Conservation (phyloP, 2,329 filamentous ascomycete genomes). For the Diaporthe aspalathi region DNA sequence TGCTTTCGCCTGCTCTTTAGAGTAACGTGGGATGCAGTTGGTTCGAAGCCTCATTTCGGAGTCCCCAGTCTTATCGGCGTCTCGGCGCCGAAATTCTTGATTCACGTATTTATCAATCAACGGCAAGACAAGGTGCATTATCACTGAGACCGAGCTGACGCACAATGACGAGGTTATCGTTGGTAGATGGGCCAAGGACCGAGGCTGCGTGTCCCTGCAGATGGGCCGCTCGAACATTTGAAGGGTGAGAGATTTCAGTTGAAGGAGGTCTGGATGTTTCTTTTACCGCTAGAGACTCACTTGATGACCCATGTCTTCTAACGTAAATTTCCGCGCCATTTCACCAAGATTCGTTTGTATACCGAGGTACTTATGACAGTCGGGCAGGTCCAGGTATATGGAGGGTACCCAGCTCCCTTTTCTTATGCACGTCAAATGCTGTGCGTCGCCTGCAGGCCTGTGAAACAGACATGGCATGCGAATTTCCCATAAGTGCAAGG, state of each 20-base stretch:
- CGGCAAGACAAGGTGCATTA: not conserved
- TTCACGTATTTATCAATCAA: not conserved
- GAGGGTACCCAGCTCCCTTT: not conserved
- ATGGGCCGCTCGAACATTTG: not conserved
- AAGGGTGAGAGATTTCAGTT: not conserved
- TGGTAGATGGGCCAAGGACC: not conserved
- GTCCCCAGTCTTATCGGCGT: not conserved
- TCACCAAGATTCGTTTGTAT: not conserved
- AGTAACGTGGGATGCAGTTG: not conserved
- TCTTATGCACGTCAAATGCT: not conserved
- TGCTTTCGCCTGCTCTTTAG: not conserved
- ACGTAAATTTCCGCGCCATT: not conserved
- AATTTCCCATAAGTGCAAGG: not conserved
- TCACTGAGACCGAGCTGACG: not conserved
- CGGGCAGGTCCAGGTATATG: not conserved
- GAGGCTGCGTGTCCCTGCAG: not conserved
- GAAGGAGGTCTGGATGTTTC: not conserved
- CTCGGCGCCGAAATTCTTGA: not conserved
- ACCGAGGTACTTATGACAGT: not conserved
- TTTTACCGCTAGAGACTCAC: no score
- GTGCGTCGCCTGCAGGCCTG: not conserved
- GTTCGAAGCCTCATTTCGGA: not conserved
- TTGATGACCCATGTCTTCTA: not conserved
- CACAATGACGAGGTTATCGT: not conserved
- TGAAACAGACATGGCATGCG: not conserved